phyloP scores from a whole-genome alignment of 202 grass and related monocot species.

The Panicum hallii region DNA sequence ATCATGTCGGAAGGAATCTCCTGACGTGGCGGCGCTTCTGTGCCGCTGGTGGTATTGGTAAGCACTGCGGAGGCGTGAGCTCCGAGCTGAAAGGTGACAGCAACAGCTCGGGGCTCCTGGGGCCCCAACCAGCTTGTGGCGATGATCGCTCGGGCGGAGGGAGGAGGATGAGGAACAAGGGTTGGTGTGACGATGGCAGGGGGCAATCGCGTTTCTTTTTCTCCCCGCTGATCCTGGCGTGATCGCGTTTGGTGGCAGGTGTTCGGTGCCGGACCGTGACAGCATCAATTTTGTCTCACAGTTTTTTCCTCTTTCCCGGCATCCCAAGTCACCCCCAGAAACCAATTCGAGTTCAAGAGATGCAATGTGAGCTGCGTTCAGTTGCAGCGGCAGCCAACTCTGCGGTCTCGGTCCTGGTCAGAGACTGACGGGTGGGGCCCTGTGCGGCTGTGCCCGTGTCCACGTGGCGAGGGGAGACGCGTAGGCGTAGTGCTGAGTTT shows the following conservation, averaged over 20 bases:
- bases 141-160: background rate
- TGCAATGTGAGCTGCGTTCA: background rate
- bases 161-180: background rate
- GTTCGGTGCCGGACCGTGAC: constrained; percentile 39
- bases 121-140: background rate
- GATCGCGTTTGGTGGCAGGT: constrained; percentile 39
- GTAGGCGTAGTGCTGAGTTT: background rate
- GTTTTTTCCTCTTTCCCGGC: background rate
- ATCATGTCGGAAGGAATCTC: background rate
- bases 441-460: background rate
- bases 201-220: background rate
- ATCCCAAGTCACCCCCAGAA: background rate
- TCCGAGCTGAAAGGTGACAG: background rate
- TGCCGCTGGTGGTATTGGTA: background rate
- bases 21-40: background rate
- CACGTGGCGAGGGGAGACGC: background rate
- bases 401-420: no score
- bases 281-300: background rate
- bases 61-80: background rate
- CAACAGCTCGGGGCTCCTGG: background rate
- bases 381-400: background rate
- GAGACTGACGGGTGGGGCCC: background rate
- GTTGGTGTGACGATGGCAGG: background rate
- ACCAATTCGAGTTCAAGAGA: background rate
- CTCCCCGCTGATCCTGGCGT: background rate